phyloP scores from a whole-genome alignment of 345 rosid genomes.

The Moricandia arvensis region DNA sequence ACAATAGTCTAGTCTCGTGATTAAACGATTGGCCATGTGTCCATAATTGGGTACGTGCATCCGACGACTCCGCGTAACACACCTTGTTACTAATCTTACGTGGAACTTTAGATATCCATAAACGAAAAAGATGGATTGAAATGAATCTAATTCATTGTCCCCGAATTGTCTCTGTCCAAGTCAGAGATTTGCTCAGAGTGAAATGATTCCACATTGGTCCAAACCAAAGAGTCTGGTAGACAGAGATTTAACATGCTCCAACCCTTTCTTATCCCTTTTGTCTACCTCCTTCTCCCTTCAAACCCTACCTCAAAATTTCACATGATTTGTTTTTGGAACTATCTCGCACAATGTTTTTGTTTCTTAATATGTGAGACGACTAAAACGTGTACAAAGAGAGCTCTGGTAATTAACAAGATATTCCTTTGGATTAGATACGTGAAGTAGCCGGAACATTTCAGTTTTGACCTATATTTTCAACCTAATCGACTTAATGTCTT shows the following conservation, averaged over 20 bases:
- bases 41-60: slow-evolving; percentile 19
- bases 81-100: slow-evolving; percentile 18
- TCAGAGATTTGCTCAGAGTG: slow-evolving; percentile 19
- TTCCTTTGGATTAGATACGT: slow-evolving; percentile 28
- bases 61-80: slow-evolving; percentile 28
- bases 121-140: slow-evolving; percentile 13
- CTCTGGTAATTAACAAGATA: neutral
- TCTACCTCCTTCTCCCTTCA: slow-evolving; percentile 19
- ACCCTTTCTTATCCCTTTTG: slow-evolving; percentile 35
- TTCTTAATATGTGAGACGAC: neutral
- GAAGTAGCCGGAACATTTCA: slow-evolving; percentile 6
- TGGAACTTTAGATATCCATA: slow-evolving; percentile 32
- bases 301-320: slow-evolving; percentile 26
- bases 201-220: slow-evolving; percentile 25
- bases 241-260: slow-evolving; percentile 35
- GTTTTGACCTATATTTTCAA: neutral
- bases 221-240: slow-evolving; percentile 23
- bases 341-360: slow-evolving; percentile 22
- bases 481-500: neutral
- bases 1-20: slow-evolving; percentile 7
- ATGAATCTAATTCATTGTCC: slow-evolving; percentile 28
- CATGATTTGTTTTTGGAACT: slow-evolving; percentile 27
- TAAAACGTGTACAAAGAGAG: slow-evolving; percentile 28
- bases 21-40: slow-evolving; percentile 11
- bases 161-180: slow-evolving; percentile 33